These are phyloP conservation scores for Pseudogymnoascus sp. DNA, from an alignment of 2,329 filamentous ascomycete genomes.

Conservation along the genomic window DNA sequence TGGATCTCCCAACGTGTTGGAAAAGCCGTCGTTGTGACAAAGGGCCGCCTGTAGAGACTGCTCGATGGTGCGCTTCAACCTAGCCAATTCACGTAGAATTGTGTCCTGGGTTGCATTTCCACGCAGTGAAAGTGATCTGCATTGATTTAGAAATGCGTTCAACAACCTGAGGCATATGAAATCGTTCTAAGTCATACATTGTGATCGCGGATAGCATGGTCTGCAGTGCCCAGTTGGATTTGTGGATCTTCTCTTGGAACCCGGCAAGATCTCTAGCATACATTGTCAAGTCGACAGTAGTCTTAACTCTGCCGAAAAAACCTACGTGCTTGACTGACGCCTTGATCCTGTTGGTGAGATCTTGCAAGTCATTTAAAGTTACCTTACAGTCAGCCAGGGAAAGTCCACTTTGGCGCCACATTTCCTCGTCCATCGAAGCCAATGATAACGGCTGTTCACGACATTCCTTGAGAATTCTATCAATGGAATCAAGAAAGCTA, in stretches of 20 bases:
- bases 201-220: conserved; percentile 25
- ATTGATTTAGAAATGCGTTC: neutral
- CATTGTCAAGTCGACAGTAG: conserved; percentile 17
- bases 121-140: conserved; percentile 16
- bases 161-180: neutral
- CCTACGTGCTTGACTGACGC: neutral
- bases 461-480: conserved; percentile 19
- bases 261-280: conserved; percentile 18
- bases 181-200: conserved; percentile 14
- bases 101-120: conserved; percentile 17
- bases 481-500: conserved; percentile 19
- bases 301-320: conserved; percentile 11
- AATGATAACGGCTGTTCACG: conserved; percentile 17
- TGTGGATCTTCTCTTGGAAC: conserved; percentile 24
- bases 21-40: conserved; percentile 13
- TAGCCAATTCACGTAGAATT: conserved; percentile 18
- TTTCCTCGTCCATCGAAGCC: conserved; percentile 17
- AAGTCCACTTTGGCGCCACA: conserved; percentile 23
- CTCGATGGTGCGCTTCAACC: conserved; percentile 21
- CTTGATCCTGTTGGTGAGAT: conserved; percentile 19
- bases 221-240: conserved; percentile 25
- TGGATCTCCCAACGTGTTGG: conserved; percentile 6
- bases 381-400: conserved; percentile 18
- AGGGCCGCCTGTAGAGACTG: conserved; percentile 19
- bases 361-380: conserved; percentile 15